Conservation (phyloP, 2,329 filamentous ascomycete genomes). For the Beauveria australis region DNA sequence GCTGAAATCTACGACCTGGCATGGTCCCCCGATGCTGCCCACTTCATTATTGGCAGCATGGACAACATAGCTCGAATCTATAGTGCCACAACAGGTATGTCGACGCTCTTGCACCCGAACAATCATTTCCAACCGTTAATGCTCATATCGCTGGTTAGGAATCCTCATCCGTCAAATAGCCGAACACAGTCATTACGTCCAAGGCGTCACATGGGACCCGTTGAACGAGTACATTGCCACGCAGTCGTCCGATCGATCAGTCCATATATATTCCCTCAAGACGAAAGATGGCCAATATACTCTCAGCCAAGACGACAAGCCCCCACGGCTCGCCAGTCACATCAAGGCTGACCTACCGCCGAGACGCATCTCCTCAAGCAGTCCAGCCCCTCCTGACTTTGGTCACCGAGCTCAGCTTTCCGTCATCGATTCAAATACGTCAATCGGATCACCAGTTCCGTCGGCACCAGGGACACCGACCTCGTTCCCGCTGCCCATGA, state of each 20-base stretch:
- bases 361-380: conserved; percentile 81
- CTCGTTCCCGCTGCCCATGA: conserved; percentile 86
- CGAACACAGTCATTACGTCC: conserved; percentile 96
- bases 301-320: conserved; percentile 56
- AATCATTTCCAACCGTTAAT: background rate
- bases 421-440: conserved; percentile 40
- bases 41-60: conserved; percentile 99
- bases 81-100: conserved; percentile 78
- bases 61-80: conserved; percentile 97
- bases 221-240: conserved; percentile 97
- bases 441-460: conserved; percentile 72
- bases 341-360: conserved; percentile 83
- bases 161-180: conserved; percentile 82
- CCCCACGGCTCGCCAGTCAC: conserved; percentile 73
- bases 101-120: background rate
- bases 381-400: conserved; percentile 82
- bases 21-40: conserved; percentile 94
- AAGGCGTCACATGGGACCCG: conserved; percentile 97
- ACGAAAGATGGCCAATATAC: conserved; percentile 96
- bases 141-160: conserved; percentile 27
- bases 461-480: conserved; percentile 93
- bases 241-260: conserved; percentile 94
- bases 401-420: conserved; percentile 57
- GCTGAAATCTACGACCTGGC: conserved; percentile 97
- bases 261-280: conserved; percentile 93